Evolutionary conservation across 108 stramenopile genomes (phyloP), one percentile per base, ranked within the genome.

Genomic region (Cyclostephanos tholiformis): DNA sequence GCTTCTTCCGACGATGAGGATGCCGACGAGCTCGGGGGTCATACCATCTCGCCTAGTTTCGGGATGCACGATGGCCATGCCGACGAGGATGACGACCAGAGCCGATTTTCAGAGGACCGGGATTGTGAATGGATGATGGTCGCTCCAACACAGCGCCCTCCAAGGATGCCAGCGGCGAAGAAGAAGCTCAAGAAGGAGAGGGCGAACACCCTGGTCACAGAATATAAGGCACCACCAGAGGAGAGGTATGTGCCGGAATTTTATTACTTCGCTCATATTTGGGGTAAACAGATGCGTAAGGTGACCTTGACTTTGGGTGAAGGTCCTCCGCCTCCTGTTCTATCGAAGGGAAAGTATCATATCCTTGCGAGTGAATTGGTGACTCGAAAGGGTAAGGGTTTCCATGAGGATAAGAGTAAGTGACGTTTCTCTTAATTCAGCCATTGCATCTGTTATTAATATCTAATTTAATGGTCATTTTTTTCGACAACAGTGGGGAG

Each of bases 191-290:
- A 53, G 52, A 53, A 53, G 52, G 56, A 56, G 25, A 25, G 2
- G 29, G 25, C 56, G 27, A 56, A 26, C 12, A 29, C 14, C 4
- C 25, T 56, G 13, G 23, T 29, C 6, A 25, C 56, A 26, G 5
- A n/a, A 6, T 56, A 29, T 56, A 25, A 56, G 3, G 56, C 56
- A 56, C 59, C 59, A 19, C 11, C 59, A 30, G 59, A 60, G 59
- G 59, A 60, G 35, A 60, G 59, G 36, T 6, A 20, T 8, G 59
- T 32, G 19, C 59, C 59, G 14, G 59, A 60, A 13, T 17, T 19
- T 38, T 60, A 60, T 30, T 60, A 60, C 36, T 39, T 60, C 17
- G 59, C 59, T 38, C 36, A 60, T 19, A 2, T 60, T 5, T 30
- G 26, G 30, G 59, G 59, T 17, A 39, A 1, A 19, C 30, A 35